Evolutionary conservation across 148 eudicot species (phyloP).

Genomic region (Polygonum aviculare): DNA sequence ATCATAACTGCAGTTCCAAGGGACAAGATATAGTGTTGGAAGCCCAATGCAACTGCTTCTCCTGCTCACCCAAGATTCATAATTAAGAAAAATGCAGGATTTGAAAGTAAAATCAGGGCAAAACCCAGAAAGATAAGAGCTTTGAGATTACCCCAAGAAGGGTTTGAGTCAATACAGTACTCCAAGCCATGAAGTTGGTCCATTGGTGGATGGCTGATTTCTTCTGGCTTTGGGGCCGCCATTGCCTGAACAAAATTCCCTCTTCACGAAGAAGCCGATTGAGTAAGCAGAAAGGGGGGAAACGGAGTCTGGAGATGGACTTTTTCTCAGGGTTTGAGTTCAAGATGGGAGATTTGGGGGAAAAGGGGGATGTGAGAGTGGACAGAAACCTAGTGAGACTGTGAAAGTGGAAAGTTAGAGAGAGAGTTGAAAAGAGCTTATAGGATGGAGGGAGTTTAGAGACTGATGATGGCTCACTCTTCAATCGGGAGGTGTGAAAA

Average conservation of each 20-base stretch:
- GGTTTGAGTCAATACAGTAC: slow-evolving; percentile 96
- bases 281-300: slow-evolving; percentile 5
- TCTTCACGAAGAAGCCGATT: not conserved
- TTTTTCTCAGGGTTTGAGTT: slow-evolving; percentile 7
- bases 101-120: not conserved
- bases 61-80: slow-evolving; percentile 41
- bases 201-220: slow-evolving; percentile 85
- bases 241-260: slow-evolving; percentile 13
- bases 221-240: slow-evolving; percentile 75
- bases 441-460: not conserved
- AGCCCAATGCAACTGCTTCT: slow-evolving; percentile 78
- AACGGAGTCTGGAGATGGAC: not conserved
- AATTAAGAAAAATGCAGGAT: not conserved
- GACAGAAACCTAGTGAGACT: slow-evolving; percentile 4
- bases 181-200: slow-evolving; percentile 96
- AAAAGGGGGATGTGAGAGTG: not conserved
- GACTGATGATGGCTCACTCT: not conserved
- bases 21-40: slow-evolving; percentile 84
- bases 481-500: slow-evolving; percentile 20
- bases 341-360: not conserved
- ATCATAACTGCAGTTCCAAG: slow-evolving; percentile 96
- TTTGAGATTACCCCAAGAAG: slow-evolving; percentile 71
- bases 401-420: slow-evolving; percentile 9
- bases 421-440: slow-evolving; percentile 5
- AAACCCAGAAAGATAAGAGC: slow-evolving; percentile 2